Base-by-base conservation (phyloP, 768 basidiomycete genomes). In the Naganishia kalamii region DNA sequence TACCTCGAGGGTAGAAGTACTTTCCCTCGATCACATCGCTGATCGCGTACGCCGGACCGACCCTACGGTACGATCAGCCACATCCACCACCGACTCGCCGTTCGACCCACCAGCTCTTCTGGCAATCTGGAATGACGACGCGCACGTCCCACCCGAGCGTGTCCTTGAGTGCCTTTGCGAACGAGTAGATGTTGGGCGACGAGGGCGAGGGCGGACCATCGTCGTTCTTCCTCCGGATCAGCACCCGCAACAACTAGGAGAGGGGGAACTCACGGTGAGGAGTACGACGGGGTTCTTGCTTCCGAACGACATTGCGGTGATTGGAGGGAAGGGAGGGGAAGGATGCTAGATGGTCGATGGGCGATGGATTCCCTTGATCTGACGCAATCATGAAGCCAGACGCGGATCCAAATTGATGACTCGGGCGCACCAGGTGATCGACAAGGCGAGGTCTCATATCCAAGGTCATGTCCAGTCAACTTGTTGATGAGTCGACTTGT, bases 161-260 rank as follows among this genome's bases (percentile, higher is more conserved):
- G 5, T 68, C 57, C 40, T 71, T 68, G 1, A 80, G 70, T 2
- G 68, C 69, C 23, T 71, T 71, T 29, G 74, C 75, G 63, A 80
- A 80, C 0, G 70, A 72, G 70, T 72, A 80, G 64, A 80, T 76
- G 71, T 79, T 79, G 7, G 80, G 80, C 1, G 78, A 79, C 32
- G 77, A 74, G 23, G 70, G 62, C 1, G 72, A 71, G 0, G 80
- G 79, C 2, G 77, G 77, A 15, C 80, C 80, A 65, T 80, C 80
- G 68, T 80, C 80, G 69, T 80, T 80, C 76, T 77, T 57, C 10
- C 37, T 13, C 2, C 4, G 10, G 46, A 47, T 47, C 13, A 23
- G 46, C 17, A 7, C 23, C 6, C 3, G 35, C 37, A 7, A 4
- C 30, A 19, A 3, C 35, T 27, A 44, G 30, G 29, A 21, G 23